Evolutionary conservation across 305 asterid genomes (phyloP), one percentile per base, ranked within the genome.

Genomic region (Fraxinus dipetala): DNA sequence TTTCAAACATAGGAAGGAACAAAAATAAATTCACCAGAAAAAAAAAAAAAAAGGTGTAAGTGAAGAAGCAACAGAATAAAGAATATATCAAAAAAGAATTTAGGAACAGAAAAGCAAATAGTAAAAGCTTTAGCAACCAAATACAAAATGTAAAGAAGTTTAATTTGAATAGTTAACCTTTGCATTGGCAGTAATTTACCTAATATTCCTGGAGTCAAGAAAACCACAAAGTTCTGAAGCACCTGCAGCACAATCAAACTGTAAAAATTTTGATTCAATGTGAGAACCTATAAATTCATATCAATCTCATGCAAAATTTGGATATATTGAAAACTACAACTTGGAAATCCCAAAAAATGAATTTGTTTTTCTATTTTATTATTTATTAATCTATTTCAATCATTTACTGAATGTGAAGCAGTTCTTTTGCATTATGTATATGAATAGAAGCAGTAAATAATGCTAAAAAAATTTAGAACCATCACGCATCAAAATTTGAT

Each of bases 171-270:
- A 63, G 34, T 22, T 10, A 63, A 63, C 72, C 72, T 22, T 24
- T 26, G 34, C 72, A 63, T 63, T 22, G 72, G 18, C 72, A 35
- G 59, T 79, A 76, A 0, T 78, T 83, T 85, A 91, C 99, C 97
- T 90, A 83, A 95, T 90, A 74, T 87, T 94, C 84, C 81, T 92
- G 3, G 97, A 92, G 72, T 95, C 92, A 16, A 95, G 97, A 91
- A 89, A 95, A 76, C 87, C 86, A 79, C 88, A 96, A 83, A 95
- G 99, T 75, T 96, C 94, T 6, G 90, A 79, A 61, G 98, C 98
- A 86, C 99, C 99, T 96, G 96, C 90, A 87, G 40, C 80, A 83
- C 80, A 80, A 81, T 24, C 1, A n/a, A 85, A 81, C 74, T 82
- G 75, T 77, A 79, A 51, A 78, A 70, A 61, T 13, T 63, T 83